Percentiles rank a stretch among this genome's conserved stretches.
Evolutionary conservation across 495 filamentous ascomycete species (phyloP).

Genomic region (Xylaria bambusicola): DNA sequence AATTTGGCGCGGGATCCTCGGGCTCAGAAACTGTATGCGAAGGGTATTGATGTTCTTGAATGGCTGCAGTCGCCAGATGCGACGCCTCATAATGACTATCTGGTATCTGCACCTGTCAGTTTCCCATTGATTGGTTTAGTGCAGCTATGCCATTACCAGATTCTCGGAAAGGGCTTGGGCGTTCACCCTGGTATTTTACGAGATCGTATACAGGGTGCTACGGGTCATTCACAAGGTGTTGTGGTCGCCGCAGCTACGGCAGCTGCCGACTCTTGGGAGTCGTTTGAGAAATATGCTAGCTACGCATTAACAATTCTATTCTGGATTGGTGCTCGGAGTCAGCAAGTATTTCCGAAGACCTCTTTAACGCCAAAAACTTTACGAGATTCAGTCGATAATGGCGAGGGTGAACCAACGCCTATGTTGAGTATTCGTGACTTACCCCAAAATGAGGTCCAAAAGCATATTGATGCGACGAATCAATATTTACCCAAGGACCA

Average conservation of each 20-base stretch:
- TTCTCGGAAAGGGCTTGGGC: constrained; percentile 88
- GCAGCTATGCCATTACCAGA: constrained; percentile 89
- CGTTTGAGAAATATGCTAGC: constrained; percentile 73
- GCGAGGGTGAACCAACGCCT: constrained; percentile 90
- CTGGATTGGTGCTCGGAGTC: constrained; percentile 98
- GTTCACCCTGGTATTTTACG: constrained; percentile 82
- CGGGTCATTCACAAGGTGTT: constrained; percentile 96
- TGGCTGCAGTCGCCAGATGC: constrained; percentile 87
- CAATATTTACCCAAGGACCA: constrained; percentile 88
- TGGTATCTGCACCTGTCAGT: constrained; percentile 96
- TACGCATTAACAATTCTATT: constrained; percentile 91
- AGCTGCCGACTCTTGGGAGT: constrained; percentile 84
- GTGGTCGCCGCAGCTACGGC: constrained; percentile 92
- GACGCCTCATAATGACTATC: constrained; percentile 92
- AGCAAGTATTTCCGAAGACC: constrained; percentile 93
- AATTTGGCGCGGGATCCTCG: constrained; percentile 80
- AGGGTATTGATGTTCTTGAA: constrained; percentile 88
- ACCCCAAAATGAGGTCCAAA: constrained; percentile 78
- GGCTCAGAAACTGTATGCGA: constrained; percentile 92
- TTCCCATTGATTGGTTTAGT: constrained; percentile 94
- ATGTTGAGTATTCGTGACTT: constrained; percentile 98
- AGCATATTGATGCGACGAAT: constrained; percentile 94
- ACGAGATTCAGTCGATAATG: constrained; percentile 92
- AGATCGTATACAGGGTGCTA: constrained; percentile 79
- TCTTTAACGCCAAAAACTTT: constrained; percentile 88